These are phyloP conservation scores for Quercus berberidifolia DNA, from an alignment of 306 rosid species.

Conservation along the genomic window DNA sequence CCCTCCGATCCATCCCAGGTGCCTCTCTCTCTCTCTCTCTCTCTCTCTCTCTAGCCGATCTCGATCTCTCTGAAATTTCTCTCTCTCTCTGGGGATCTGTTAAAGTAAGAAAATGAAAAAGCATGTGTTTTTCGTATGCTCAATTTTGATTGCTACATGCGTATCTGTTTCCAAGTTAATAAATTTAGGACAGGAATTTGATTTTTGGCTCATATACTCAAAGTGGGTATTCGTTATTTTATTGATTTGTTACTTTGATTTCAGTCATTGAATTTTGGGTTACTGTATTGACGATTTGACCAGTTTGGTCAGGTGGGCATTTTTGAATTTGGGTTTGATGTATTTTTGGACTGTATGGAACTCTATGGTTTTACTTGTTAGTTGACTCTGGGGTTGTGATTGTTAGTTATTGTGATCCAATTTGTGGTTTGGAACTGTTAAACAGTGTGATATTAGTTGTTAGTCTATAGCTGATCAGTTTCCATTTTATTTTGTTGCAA, in stretches of 20 bases:
- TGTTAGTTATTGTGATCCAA: background rate
- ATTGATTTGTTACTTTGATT: background rate
- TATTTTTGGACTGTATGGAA: background rate
- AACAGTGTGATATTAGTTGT: background rate
- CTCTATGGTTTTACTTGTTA: background rate
- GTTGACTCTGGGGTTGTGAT: background rate
- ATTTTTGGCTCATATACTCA: background rate
- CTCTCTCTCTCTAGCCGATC: conserved; percentile 3
- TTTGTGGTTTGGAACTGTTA: background rate
- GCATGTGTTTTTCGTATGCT: background rate
- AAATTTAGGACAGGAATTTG: background rate
- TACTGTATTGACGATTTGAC: background rate
- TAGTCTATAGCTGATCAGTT: background rate
- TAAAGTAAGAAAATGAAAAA: background rate
- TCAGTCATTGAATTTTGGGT: background rate
- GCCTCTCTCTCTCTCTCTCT: background rate
- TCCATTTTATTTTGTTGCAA: background rate
- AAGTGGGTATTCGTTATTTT: background rate
- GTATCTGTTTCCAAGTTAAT: background rate
- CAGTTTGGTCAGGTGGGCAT: background rate
- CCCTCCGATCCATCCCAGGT: background rate
- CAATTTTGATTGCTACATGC: background rate
- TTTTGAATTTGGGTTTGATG: background rate
- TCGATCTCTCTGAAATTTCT: background rate
- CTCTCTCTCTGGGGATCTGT: background rate